These are phyloP conservation scores for Microsporum ferrugineum DNA, from an alignment of 2,329 filamentous ascomycete genomes.

Conservation along the genomic window DNA sequence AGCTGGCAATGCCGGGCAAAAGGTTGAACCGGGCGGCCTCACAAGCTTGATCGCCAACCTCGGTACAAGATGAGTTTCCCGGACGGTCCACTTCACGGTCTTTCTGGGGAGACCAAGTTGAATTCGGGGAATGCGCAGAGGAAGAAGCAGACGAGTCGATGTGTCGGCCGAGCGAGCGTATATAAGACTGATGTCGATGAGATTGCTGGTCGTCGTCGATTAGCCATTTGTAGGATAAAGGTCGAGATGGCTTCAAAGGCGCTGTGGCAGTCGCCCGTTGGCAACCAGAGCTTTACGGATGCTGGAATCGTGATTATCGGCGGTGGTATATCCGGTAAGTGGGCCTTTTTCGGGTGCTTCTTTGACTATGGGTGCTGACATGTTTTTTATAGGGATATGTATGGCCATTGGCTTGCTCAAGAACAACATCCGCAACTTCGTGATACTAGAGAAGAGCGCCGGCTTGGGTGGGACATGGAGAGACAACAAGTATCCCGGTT, in stretches of 20 bases:
- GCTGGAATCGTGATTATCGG: slow-evolving; percentile 48
- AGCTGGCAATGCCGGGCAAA: neutral
- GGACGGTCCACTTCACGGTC: neutral
- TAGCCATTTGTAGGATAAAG: neutral
- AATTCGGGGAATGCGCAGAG: neutral
- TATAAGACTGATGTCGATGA: neutral
- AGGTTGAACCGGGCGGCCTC: neutral
- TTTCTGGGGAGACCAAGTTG: neutral
- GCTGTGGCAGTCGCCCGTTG: slow-evolving; percentile 5
- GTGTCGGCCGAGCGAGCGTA: neutral
- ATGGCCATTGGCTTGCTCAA: slow-evolving; percentile 48
- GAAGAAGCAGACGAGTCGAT: neutral
- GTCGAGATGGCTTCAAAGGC: neutral
- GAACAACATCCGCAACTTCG: slow-evolving; percentile 40
- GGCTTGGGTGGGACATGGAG: slow-evolving; percentile 45
- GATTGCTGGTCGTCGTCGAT: neutral
- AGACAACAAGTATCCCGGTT: slow-evolving; percentile 48
- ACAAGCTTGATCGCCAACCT: neutral
- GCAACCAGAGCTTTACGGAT: slow-evolving; percentile 42
- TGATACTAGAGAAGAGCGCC: slow-evolving; percentile 46
- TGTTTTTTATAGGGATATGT: slow-evolving; percentile 36
- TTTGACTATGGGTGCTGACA: neutral
- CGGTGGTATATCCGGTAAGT: slow-evolving; percentile 41
- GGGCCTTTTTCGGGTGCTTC: neutral
- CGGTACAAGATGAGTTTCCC: neutral